Percentiles rank a stretch among this genome's conserved stretches.
These are phyloP conservation scores for Strobilomyces dryophilus DNA, from an alignment of 768 basidiomycete species.

Conservation along the genomic window DNA sequence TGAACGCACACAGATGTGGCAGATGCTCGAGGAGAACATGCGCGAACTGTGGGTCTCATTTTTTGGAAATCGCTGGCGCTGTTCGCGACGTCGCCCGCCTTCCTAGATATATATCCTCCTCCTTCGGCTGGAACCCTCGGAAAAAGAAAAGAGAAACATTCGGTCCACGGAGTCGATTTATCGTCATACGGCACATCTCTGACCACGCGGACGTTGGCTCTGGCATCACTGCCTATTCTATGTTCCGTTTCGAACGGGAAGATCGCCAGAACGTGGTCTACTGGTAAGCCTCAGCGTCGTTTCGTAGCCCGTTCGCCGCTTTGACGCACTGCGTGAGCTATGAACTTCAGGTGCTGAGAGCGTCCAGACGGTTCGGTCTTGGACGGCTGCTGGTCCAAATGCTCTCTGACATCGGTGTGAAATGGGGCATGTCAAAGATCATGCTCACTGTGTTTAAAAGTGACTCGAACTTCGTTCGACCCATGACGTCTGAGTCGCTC, in stretches of 20 bases:
- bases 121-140: conserved; percentile 62
- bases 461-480: conserved; percentile 24
- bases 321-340: conserved; percentile 45
- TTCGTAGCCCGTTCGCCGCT: neutral
- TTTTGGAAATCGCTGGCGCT: neutral
- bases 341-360: conserved; percentile 61
- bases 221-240: conserved; percentile 38
- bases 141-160: conserved; percentile 61
- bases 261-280: conserved; percentile 58
- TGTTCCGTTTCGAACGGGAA: conserved; percentile 77
- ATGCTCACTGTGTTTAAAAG: conserved; percentile 77
- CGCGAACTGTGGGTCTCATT: conserved; percentile 28
- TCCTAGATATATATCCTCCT: conserved; percentile 52
- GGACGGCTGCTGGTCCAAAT: conserved; percentile 51
- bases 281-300: conserved; percentile 45
- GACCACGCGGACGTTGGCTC: conserved; percentile 14
- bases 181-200: conserved; percentile 36
- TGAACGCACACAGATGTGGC: conserved; percentile 48
- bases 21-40: conserved; percentile 57
- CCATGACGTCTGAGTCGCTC: neutral
- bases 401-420: conserved; percentile 46
- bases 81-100: neutral
- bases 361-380: conserved; percentile 48
- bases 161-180: conserved; percentile 53
- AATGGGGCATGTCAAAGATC: conserved; percentile 61